These are phyloP conservation scores for Talaromyces sp. DNA, from an alignment of 2,329 filamentous ascomycete genomes.

Conservation along the genomic window DNA sequence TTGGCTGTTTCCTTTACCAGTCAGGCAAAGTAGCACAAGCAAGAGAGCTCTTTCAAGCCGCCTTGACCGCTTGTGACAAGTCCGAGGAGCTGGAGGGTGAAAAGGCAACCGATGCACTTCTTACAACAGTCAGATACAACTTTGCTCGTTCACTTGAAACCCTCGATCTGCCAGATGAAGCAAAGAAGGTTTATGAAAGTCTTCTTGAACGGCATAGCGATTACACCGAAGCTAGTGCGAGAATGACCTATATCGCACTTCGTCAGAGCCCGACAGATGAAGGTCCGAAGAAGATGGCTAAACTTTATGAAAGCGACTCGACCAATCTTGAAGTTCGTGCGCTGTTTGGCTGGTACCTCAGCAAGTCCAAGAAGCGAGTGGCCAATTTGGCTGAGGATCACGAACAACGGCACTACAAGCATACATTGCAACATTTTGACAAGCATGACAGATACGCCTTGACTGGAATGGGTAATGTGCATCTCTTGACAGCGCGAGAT, in stretches of 20 bases:
- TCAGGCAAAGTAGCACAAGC: constrained; percentile 77
- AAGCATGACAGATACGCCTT: constrained; percentile 98
- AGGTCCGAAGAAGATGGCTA: constrained; percentile 79
- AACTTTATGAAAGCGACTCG: constrained; percentile 80
- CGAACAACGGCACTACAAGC: constrained; percentile 93
- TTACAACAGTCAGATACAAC: constrained; percentile 97
- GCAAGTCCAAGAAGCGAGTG: constrained; percentile 80
- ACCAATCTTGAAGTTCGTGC: constrained; percentile 87
- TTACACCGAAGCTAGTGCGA: constrained; percentile 87
- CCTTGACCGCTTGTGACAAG: constrained; percentile 80
- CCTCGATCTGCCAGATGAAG: constrained; percentile 75
- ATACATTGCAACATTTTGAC: constrained; percentile 88
- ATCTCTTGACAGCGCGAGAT: constrained; percentile 81
- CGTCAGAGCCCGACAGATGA: constrained; percentile 78
- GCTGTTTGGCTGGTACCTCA: constrained; percentile 92
- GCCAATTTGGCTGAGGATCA: constrained; percentile 81
- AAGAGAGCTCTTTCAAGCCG: constrained; percentile 87
- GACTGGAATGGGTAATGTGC: constrained; percentile 96
- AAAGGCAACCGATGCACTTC: constrained; percentile 80
- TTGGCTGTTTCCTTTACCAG: constrained; percentile 93
- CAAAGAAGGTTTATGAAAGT: constrained; percentile 83
- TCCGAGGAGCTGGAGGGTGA: constrained; percentile 49
- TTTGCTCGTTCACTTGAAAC: constrained; percentile 91
- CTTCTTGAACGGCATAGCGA: constrained; percentile 80
- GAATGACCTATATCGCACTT: constrained; percentile 86